Evolutionary conservation across 305 asterid species (phyloP), one percentile per base, ranked within the genome.

Genomic region (Rubia peregrina): DNA sequence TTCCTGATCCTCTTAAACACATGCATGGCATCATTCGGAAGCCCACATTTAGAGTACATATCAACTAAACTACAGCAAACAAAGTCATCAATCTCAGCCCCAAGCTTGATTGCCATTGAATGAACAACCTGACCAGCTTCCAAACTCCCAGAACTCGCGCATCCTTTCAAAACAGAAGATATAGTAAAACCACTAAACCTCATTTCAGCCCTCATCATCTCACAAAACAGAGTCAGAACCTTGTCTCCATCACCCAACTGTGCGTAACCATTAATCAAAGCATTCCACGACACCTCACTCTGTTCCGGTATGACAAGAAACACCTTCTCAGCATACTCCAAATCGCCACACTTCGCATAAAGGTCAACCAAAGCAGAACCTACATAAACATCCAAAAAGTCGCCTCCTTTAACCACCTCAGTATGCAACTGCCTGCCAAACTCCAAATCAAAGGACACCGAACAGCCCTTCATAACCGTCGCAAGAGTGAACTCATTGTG

Each of bases 401-500:
- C 57, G 11, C 89, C 91, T 71, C 73, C 74, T 84, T 92, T 92
- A 75, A 85, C 89, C 76, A 80, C 95, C 75, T 79, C 89, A 11
- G 89, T 79, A 51, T 92, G 98, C 79, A 87, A 61, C 75, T 92
- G 98, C 80, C 83, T 88, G 33, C 95, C 96, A 71, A 85, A 76
- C 66, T 85, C 86, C 70, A 88, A 85, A 86, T 80, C 82, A 69
- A 67, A 86, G 26, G 89, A 83, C 83, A 79, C 36, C 6, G 95
- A 85, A 78, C 95, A 90, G 68, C 92, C 92, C 76, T 87, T 90
- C 78, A 92, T 70, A 65, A 83, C 82, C 17, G 92, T 84, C 42
- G 96, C 94, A 83, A 90, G 75, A 49, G 96, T 89, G 72, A 88
- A 91, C 79, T 84, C 90, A 70, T 91, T 91, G 9, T 91, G 90